Conservation (phyloP, 2,329 filamentous ascomycete species). For the Xylariaceae sp. region DNA sequence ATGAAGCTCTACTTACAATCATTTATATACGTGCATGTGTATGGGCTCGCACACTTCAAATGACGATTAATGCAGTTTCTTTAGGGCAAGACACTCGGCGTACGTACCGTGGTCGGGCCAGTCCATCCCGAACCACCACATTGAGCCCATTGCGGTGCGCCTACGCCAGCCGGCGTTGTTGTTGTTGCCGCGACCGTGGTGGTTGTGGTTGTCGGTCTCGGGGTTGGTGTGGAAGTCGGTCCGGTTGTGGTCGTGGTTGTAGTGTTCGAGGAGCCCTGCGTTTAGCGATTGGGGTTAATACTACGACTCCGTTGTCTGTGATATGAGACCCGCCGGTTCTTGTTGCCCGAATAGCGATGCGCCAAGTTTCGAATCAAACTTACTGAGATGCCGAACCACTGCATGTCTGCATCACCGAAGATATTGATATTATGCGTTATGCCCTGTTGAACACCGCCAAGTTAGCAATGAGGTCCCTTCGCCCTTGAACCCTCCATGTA, state of each 20-base stretch:
- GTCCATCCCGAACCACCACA: slow-evolving; percentile 15
- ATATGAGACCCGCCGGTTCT: neutral
- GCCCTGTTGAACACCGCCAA: slow-evolving; percentile 5
- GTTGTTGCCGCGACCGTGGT: slow-evolving; percentile 1
- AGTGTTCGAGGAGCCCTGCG: slow-evolving; percentile 5
- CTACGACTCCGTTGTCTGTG: neutral
- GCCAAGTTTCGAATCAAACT: neutral
- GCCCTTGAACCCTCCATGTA: neutral
- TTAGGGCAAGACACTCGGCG: too few relatives aligned
- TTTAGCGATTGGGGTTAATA: neutral
- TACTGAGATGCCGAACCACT: slow-evolving; percentile 22
- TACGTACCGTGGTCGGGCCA: slow-evolving; percentile 10
- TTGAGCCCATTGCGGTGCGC: slow-evolving; percentile 8
- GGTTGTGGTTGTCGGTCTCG: slow-evolving; percentile 2
- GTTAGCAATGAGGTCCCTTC: neutral
- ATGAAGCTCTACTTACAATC: slow-evolving; percentile 12
- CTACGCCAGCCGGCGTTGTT: slow-evolving; percentile 5
- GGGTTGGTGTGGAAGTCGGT: neutral
- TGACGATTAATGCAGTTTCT: neutral
- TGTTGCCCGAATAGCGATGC: neutral
- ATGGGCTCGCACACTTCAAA: slow-evolving; percentile 15
- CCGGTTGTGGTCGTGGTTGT: slow-evolving; percentile 10
- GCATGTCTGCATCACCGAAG: slow-evolving; percentile 22
- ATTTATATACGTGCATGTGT: slow-evolving; percentile 11
- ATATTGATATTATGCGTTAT: slow-evolving; percentile 20